Conservation (phyloP, 371 early-diverging fungal genomes). For the Mortierella sp. region DNA sequence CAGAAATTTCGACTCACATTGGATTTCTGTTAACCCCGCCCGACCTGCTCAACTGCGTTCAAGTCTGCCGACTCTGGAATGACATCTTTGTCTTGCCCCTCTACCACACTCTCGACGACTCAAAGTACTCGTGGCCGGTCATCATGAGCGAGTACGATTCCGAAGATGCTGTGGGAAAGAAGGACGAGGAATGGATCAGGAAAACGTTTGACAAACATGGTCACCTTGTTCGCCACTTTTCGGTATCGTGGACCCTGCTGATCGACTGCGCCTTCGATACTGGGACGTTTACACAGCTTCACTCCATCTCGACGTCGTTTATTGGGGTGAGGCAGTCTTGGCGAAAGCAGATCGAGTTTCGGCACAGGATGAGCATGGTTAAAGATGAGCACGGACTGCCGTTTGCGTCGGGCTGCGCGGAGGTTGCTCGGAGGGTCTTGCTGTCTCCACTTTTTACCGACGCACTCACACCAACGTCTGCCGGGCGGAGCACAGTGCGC, state of each 20-base stretch:
- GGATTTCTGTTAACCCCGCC: not conserved
- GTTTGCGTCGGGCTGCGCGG: too few species aligned
- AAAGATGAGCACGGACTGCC: not conserved
- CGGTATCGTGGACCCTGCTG: not conserved
- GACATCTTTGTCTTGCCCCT: not conserved
- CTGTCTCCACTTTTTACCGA: not conserved
- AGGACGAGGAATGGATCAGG: constrained; percentile 1
- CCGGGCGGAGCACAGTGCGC: not conserved
- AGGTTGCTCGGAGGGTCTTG: not conserved
- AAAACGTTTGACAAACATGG: not conserved
- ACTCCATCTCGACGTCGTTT: not conserved
- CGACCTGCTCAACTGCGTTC: not conserved
- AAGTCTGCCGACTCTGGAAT: not conserved
- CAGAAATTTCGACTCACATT: not conserved
- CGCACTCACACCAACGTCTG: not conserved
- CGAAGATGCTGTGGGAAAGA: not conserved
- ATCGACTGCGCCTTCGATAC: not conserved
- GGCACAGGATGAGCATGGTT: not conserved
- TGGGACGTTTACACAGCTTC: not conserved
- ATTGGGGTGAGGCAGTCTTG: not conserved
- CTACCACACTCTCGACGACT: not conserved
- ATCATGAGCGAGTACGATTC: constrained; percentile 1
- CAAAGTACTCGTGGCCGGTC: not conserved
- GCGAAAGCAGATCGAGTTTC: not conserved
- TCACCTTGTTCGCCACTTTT: not conserved